A percentile compares a stretch with the other conserved stretches of the same genome.
Evolutionary conservation across 2,329 filamentous ascomycete genomes (phyloP).

Genomic region (Phialemoniopsis sp.): DNA sequence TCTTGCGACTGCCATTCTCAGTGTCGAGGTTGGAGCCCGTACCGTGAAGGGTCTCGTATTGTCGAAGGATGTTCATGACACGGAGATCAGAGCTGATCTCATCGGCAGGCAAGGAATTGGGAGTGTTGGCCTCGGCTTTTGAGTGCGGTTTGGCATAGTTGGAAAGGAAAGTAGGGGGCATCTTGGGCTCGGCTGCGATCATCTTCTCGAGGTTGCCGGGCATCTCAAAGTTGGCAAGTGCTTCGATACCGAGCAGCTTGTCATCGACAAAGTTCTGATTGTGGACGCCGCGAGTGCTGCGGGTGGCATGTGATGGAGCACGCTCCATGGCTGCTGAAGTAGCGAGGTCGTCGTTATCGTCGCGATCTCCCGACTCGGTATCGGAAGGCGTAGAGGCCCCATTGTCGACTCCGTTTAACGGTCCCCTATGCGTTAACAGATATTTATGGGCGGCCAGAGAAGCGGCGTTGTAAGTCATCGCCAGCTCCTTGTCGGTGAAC

Average conservation of each 20-base stretch:
- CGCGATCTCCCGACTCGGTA: conserved; percentile 48
- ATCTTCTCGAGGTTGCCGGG: conserved; percentile 55
- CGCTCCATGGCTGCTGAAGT: conserved; percentile 55
- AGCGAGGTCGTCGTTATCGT: conserved; percentile 44
- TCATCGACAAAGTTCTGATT: conserved; percentile 54
- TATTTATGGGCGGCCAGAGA: conserved; percentile 60
- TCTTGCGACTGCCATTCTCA: conserved; percentile 46
- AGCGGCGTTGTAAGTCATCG: conserved; percentile 60
- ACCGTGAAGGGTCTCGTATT: conserved; percentile 50
- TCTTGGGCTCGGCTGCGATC: conserved; percentile 51
- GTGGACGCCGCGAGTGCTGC: conserved; percentile 48
- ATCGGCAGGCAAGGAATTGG: conserved; percentile 42
- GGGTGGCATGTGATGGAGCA: conserved; percentile 59
- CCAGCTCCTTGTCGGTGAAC: conserved; percentile 66
- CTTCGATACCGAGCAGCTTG: conserved; percentile 56
- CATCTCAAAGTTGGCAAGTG: conserved; percentile 54
- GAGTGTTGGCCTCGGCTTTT: conserved; percentile 52
- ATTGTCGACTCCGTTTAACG: conserved; percentile 43
- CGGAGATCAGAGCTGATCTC: conserved; percentile 51
- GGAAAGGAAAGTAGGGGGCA: conserved; percentile 52
- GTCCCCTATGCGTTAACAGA: conserved; percentile 52
- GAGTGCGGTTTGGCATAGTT: conserved; percentile 57
- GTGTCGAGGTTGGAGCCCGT: conserved; percentile 52
- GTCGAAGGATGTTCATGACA: conserved; percentile 54
- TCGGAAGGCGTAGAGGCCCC: conserved; percentile 45